Base-by-base conservation (phyloP, 352 stramenopile species). In the Phytophthora macrochlamydospora region DNA sequence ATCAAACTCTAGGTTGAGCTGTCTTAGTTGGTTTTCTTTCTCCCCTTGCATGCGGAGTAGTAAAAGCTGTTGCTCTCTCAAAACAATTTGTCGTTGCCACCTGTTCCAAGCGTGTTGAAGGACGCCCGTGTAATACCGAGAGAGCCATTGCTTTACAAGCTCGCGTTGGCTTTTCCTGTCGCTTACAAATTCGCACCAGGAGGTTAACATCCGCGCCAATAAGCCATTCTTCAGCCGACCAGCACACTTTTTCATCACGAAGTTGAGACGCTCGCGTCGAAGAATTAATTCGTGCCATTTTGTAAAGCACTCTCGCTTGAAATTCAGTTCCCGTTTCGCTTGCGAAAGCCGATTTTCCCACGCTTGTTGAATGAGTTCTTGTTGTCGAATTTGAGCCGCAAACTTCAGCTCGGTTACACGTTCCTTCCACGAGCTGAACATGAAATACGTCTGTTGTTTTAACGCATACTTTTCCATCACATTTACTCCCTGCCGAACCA, bases 21-120 rank as follows among this genome's bases (percentile, higher is more conserved):
- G 35, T 13, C 68, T 55, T 9, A 75, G 11, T 37, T 62, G 51
- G 11, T 31, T 24, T 6, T 60, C 43, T 35, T 57, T 35, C 32
- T 75, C 37, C 51, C 44, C 24, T 9, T 63, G 52, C 14, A 72
- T 24, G 24, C 44, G 54, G 18, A 58, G 30, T n/a, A 75, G 61
- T 33, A 72, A 40, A 29, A 65, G 9, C 29, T 78, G 56, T 4
- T 77, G 71, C 18, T 68, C 52, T 37, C 65, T 72, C 14, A 78
- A 18, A 3, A 72, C 53, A 13, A 73, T 66, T 33, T 78, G 71
- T 3, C 57, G 68, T 45, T 79, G 70, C 76, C 67, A 82, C 33
- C 54, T 59, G 28, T n/a, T 65, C 67, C 67, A 80, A 0, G 62
- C 59, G 3, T 37, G 38, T 33, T 67, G 65, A 56, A 81, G 14